Base-by-base conservation (phyloP, 495 filamentous ascomycete genomes). In the Penicillium malachiteum region DNA sequence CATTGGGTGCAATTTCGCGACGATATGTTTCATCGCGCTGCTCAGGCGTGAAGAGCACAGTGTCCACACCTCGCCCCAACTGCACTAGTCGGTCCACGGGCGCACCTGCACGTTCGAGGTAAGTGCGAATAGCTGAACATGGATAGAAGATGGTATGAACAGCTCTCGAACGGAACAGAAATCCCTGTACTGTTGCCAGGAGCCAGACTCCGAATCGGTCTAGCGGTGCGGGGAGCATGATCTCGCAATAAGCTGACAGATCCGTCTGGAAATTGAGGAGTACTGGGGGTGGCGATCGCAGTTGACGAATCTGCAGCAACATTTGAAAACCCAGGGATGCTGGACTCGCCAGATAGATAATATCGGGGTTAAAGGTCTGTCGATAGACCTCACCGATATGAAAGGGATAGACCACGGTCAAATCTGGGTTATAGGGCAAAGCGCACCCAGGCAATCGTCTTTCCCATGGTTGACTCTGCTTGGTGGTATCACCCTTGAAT, bases 201-300 rank as follows among this genome's bases (percentile, higher is more conserved):
- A 84, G 64, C 62, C 72, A 78, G 38, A 82, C 80, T 5, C 81
- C 84, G 44, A 82, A 76, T 7, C 58, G 59, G 51, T 80, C 79
- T 14, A 87, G 69, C 1, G 81, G 81, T 32, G 72, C 65, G 0
- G 82, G 82, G 42, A 87, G 83, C 30, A 87, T 68, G 52, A 87
- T 81, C 48, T 78, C 75, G 60, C 79, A 78, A 58, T 87, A 87
- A 11, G 82, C 80, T 0, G 82, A 80, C 6, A 87, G 71, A 63
- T 87, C 83, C 0, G 84, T 87, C 60, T 87, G 84, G 58, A 85
- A 86, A 62, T 86, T 87, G 55, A 83, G 75, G 41, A 86, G 69
- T 0, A 83, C 67, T 4, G 81, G 79, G 1, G 81, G 73, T 30
- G 80, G 78, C 42, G 73, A 67, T 12, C 70, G 67, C 14, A 81